Evolutionary conservation across 2,329 filamentous ascomycete species (phyloP), one percentile per base, ranked within the genome.

Genomic region (Colletotrichum noveboracense): DNA sequence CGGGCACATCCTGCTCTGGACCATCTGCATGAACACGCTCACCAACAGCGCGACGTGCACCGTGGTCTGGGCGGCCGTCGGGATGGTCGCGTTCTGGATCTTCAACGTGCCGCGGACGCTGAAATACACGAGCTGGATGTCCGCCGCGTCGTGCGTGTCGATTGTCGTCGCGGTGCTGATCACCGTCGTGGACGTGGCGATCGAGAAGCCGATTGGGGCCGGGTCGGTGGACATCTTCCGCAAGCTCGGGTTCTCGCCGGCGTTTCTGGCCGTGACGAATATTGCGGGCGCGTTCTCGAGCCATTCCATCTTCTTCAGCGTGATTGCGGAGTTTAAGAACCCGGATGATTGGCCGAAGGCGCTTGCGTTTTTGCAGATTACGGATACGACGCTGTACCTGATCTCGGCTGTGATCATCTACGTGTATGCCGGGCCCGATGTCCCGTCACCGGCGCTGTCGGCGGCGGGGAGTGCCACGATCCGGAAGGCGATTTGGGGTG

Each of bases 381-480:
- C 88, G 71, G 91, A 93, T 75, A 91, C 91, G 2, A 83, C 84
- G 18, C 87, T 94, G 34, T 95, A 95, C 82, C 85, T 93, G 30
- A 80, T 93, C 52, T 90, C 92, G 2, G 91, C 92, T 3, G 86
- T 92, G 9, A 89, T 95, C 38, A 92, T 94, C 79, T 95, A 95
- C 84, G 87, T 90, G 70, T 95, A 89, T 79, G 91, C 90, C 2
- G 93, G 94, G 0, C 85, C 86, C 1, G 83, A 87, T 6, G 92
- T 95, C 2, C 86, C 88, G 1, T 92, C 91, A 1, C 94, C 94
- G 0, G 93, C 94, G 0, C 87, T 95, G 1, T 91, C 92, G 6
- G 92, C 91, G 3, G 90, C 93, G 4, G 87, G 89, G 2, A 84
- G 83, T 0, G 82, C 82, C 3, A 79, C 88, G 0, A 84, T 94